Percentiles rank a stretch among this genome's conserved stretches.
Evolutionary conservation across 805 yeast genomes (phyloP).

Genomic region (Zygoascus bituminiphila): DNA sequence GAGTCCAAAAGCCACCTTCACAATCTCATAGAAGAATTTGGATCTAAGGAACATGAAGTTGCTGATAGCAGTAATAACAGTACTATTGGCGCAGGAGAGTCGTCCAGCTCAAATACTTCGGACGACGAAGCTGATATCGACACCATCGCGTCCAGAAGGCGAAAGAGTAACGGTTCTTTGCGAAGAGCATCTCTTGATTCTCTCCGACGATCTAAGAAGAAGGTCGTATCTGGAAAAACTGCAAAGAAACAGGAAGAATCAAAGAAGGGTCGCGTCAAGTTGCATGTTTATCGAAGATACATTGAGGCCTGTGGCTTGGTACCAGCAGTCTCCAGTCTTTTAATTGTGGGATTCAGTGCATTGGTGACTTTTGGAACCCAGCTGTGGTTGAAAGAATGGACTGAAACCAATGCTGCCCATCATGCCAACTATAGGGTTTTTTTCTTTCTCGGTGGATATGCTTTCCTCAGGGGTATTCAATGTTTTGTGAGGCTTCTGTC

Average conservation of each 20-base stretch:
- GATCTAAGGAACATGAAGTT: conserved; percentile 4
- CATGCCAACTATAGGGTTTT: conserved; percentile 60
- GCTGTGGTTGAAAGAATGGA: conserved; percentile 87
- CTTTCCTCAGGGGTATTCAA: conserved; percentile 25
- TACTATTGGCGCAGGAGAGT: conserved; percentile 1
- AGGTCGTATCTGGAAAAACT: conserved; percentile 7
- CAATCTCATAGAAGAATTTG: conserved; percentile 18
- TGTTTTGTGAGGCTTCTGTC: conserved; percentile 44
- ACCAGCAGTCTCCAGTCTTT: conserved; percentile 13
- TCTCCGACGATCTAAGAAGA: background rate
- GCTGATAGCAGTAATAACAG: background rate
- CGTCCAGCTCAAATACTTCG: background rate
- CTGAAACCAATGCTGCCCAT: conserved; percentile 58
- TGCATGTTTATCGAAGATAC: conserved; percentile 65
- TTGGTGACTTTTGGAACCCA: conserved; percentile 53
- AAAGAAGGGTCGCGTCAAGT: conserved; percentile 79
- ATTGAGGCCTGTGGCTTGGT: conserved; percentile 66
- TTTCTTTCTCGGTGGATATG: conserved; percentile 60
- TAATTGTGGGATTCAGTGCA: conserved; percentile 41
- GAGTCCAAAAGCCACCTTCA: conserved; percentile 12
- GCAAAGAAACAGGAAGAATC: conserved; percentile 42
- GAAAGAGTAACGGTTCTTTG: conserved; percentile 14
- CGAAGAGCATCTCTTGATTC: conserved; percentile 15
- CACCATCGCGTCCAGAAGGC: conserved; percentile 7
- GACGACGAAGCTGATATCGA: conserved; percentile 4